Evolutionary conservation across 108 stramenopile species (phyloP).

Genomic region (Nitzschia inconspicua): DNA sequence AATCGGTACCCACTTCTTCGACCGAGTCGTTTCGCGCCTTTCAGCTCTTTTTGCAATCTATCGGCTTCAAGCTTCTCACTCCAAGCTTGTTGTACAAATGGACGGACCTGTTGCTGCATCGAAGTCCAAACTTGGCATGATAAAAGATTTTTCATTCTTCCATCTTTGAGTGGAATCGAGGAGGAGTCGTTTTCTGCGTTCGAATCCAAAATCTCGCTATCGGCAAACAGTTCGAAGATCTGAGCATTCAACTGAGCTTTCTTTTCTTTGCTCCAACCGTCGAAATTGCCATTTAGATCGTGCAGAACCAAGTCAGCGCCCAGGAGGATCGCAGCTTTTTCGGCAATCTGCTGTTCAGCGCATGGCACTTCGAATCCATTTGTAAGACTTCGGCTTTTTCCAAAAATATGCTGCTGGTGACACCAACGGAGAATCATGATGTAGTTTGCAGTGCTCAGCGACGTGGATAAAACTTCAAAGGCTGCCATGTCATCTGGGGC

Average conservation of each 20-base stretch:
- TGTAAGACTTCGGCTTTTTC: not conserved
- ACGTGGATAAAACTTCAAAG: constrained; percentile 16
- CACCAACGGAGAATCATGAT: constrained; percentile 66
- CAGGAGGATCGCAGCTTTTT: constrained; percentile 45
- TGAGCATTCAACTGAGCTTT: constrained; percentile 43
- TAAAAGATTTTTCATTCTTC: constrained; percentile 23
- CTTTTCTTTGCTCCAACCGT: constrained; percentile 9
- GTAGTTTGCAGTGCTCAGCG: constrained; percentile 46
- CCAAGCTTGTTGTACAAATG: constrained; percentile 10
- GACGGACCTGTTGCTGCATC: constrained; percentile 15
- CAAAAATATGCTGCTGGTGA: constrained; percentile 31
- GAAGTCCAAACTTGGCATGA: constrained; percentile 12
- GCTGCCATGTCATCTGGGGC: constrained; percentile 47
- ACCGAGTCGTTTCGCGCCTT: too few species aligned
- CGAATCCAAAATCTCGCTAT: not conserved
- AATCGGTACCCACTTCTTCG: too few species aligned
- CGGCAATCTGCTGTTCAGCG: constrained; percentile 36
- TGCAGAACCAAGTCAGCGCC: constrained; percentile 53
- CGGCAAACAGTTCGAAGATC: constrained; percentile 63
- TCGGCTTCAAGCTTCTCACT: constrained; percentile 10
- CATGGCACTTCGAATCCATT: not conserved
- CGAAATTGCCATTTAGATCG: constrained; percentile 25
- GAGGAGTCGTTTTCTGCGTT: not conserved
- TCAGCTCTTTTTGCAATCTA: too few species aligned
- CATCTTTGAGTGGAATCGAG: constrained; percentile 1